Base-by-base conservation (phyloP, 352 stramenopile genomes). In the Pythium aquatile region DNA sequence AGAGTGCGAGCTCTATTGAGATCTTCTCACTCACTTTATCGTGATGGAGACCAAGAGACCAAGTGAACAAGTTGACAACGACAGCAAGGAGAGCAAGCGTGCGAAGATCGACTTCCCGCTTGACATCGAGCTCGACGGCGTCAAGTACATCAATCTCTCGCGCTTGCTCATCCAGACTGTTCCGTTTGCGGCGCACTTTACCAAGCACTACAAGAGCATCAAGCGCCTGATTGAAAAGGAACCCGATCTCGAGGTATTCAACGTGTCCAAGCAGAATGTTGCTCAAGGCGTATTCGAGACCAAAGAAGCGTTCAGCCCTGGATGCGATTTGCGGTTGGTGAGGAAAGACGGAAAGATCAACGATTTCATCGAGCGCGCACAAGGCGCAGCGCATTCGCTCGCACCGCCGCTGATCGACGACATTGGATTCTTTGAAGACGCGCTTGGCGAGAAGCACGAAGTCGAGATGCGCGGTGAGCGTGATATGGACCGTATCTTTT, bases 391-490 rank as follows among this genome's bases (percentile, higher is more conserved):
- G 17, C 30, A 42, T 26, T 40, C 55, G 11, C 13, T n/a, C 5
- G 55, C 55, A 11, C 55, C 55, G 24, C 6, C 26, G 2, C 2
- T 61, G 5, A 61, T 61, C 42, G 17, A 53, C 9, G 55, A 61
- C 10, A 10, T 61, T 26, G 26, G 6, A 1, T 61, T 61, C 11
- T 61, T 61, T 29, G 14, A 44, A 54, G 55, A 61, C 28, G 55
- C 16, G 37, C 5, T 29, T 1, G 2, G 13, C 16, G 17, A 30
- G 37, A 24, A 54, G 11, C 28, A 61, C 40, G 1, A 26, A 3
- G 55, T 61, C 16, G 55, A 61, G 40, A 61, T 61, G 55, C 55
- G 55, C 14, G 55, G 55, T 13, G 42, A 54, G 26, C 55, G 55
- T n/a, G 40, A 39, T 44, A 6, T 30, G 6, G 7, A 32, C 6